These are phyloP conservation scores for Trypanosomatidae sp. DNA, from an alignment of 208 protist genomes.

Conservation along the genomic window DNA sequence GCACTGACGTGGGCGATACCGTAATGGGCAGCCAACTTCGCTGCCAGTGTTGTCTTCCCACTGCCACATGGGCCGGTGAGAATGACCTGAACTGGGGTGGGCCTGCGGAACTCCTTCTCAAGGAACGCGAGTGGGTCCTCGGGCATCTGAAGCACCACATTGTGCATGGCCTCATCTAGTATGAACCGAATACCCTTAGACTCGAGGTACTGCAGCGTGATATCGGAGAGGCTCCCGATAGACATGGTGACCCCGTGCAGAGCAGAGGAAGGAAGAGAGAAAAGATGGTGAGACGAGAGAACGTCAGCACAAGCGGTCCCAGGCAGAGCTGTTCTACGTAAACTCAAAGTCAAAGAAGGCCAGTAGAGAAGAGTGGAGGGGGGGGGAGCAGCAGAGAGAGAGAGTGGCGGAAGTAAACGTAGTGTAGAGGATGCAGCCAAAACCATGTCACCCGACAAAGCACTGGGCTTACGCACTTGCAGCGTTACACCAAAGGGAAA, in stretches of 20 bases:
- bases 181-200: slow-evolving; percentile 64
- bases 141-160: slow-evolving; percentile 62
- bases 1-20: slow-evolving; percentile 79
- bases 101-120: slow-evolving; percentile 36
- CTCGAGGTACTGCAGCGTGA: slow-evolving; percentile 66
- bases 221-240: slow-evolving; percentile 62
- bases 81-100: slow-evolving; percentile 59
- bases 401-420: not conserved
- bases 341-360: not conserved
- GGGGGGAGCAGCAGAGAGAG: not conserved
- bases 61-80: slow-evolving; percentile 81
- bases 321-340: not conserved
- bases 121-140: slow-evolving; percentile 73
- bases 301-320: not conserved
- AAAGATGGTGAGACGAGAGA: not conserved
- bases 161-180: slow-evolving; percentile 80
- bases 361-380: not conserved
- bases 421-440: not conserved
- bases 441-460: not conserved
- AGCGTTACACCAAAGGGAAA: not conserved
- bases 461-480: not conserved
- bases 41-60: slow-evolving; percentile 93
- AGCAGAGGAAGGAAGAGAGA: not conserved
- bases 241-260: slow-evolving; percentile 39
- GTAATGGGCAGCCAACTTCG: slow-evolving; percentile 80